Evolutionary conservation across 331 rosid species (phyloP).

Genomic region (Quercus lobata): DNA sequence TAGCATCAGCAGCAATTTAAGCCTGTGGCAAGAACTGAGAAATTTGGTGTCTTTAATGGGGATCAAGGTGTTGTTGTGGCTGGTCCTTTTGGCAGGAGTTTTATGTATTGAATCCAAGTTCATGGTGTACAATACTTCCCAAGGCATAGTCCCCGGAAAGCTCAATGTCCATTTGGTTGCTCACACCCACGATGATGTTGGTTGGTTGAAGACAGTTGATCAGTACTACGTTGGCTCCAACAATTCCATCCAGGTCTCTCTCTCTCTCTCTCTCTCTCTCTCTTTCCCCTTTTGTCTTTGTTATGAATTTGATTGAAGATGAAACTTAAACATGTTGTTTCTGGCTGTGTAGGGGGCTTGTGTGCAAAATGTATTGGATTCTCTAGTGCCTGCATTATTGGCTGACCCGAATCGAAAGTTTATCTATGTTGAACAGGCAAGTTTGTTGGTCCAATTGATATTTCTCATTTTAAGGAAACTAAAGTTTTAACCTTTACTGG

Average conservation of each 20-base stretch:
- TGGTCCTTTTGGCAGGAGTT: neutral
- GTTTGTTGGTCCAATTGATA: constrained; percentile 1
- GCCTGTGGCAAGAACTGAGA: neutral
- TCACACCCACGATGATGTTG: constrained; percentile 92
- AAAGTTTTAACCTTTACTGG: neutral
- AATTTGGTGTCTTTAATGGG: neutral
- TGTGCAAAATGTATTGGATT: constrained; percentile 89
- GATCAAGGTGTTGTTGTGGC: neutral
- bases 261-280: neutral
- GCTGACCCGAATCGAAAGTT: constrained; percentile 87
- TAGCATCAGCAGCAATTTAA: neutral
- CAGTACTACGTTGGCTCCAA: constrained; percentile 96
- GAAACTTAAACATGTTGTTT: neutral
- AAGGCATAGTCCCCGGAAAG: constrained; percentile 57
- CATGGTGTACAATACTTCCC: constrained; percentile 58
- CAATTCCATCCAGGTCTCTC: constrained; percentile 78
- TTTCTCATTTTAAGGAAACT: neutral
- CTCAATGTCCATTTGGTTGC: constrained; percentile 88
- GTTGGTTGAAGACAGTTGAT: constrained; percentile 94
- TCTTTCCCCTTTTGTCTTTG: neutral
- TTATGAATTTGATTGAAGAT: neutral
- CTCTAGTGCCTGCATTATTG: constrained; percentile 68
- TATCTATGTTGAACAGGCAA: constrained; percentile 77
- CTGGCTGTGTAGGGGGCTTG: constrained; percentile 70
- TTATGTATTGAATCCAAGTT: constrained; percentile 45